Evolutionary conservation across 768 basidiomycete species (phyloP), one percentile per base, ranked within the genome.

Genomic region (Russula sp.): DNA sequence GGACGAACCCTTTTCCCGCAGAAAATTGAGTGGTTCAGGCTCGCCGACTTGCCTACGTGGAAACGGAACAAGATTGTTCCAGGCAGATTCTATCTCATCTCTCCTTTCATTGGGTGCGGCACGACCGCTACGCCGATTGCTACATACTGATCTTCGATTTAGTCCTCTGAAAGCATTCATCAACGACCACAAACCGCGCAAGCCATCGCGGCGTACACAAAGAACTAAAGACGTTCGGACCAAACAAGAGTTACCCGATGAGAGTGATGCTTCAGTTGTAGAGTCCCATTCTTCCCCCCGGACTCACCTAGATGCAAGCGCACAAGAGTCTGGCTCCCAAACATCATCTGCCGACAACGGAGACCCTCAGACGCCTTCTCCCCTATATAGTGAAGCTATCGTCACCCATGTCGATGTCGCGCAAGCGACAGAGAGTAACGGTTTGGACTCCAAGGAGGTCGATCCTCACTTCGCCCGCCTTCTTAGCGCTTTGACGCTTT

Each of bases 1-100:
- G 8, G 70, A 44, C 65, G 57, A 62, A 37, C 27, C 58, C 71
- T 67, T 69, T 54, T 65, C 63, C 44, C 49, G 42, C 71, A 98
- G 95, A 92, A 91, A 79, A 98, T 98, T 68, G 88, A 94, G 72
- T 99, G 97, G 97, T 97, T 97, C 75, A 84, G 79, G 63, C 77
- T 98, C 55, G 79, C 81, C 20, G 94, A 98, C 72, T 78, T 99
- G 9, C 97, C 96, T 1, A 94, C 91, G 0, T 99, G 95, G 95
- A 93, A 84, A 72, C 84, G 84, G 69, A 88, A 82, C 71, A 89
- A 82, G 70, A 77, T 80, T 40, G 78, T 77, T 61, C 80, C 79
- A 16, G 87, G 89, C 47, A 94, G 90, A 73, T 98, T 97, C 75
- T 99, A 97, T 76, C 79, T 98, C 70, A 94, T 98, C 42, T 85